phyloP scores from a whole-genome alignment of 768 basidiomycete species.

The Mycena filopes region DNA sequence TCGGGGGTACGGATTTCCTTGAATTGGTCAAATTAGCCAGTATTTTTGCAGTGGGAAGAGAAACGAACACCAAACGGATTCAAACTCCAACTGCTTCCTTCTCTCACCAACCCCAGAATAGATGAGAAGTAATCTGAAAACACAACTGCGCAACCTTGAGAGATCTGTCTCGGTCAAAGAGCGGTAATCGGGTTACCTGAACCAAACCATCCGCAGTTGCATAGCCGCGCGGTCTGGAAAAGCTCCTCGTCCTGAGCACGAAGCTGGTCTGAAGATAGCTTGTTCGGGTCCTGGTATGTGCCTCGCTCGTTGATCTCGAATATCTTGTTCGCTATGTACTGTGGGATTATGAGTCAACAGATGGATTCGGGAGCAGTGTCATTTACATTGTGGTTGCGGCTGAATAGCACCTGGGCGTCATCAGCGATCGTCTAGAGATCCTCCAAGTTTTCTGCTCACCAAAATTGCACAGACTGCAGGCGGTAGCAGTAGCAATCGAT shows the following conservation, averaged over 20 bases:
- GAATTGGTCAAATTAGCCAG: neutral
- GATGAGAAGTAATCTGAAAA: slow-evolving; percentile 86
- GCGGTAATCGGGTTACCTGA: slow-evolving; percentile 46
- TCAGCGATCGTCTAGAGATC: too few species aligned
- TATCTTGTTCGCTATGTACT: slow-evolving; percentile 85
- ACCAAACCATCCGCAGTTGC: slow-evolving; percentile 87
- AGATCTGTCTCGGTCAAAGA: slow-evolving; percentile 3
- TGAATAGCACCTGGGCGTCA: too few species aligned
- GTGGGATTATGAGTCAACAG: neutral
- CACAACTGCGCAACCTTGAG: slow-evolving; percentile 53
- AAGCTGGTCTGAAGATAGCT: slow-evolving; percentile 51
- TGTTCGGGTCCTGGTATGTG: slow-evolving; percentile 66
- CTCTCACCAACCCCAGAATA: slow-evolving; percentile 81
- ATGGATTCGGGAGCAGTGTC: neutral
- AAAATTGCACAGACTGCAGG: slow-evolving; percentile 80
- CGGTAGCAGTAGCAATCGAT: slow-evolving; percentile 81
- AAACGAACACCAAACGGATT: slow-evolving; percentile 72
- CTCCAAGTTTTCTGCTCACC: too few species aligned
- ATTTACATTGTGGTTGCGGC: slow-evolving; percentile 87
- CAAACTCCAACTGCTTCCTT: slow-evolving; percentile 82
- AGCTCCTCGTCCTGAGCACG: slow-evolving; percentile 76
- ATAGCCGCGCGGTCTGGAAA: slow-evolving; percentile 84
- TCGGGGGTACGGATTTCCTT: slow-evolving; percentile 75
- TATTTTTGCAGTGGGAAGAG: neutral
- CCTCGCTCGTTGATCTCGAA: slow-evolving; percentile 85